Evolutionary conservation across 2,329 filamentous ascomycete species (phyloP).

Genomic region (Ampelomyces quisqualis): DNA sequence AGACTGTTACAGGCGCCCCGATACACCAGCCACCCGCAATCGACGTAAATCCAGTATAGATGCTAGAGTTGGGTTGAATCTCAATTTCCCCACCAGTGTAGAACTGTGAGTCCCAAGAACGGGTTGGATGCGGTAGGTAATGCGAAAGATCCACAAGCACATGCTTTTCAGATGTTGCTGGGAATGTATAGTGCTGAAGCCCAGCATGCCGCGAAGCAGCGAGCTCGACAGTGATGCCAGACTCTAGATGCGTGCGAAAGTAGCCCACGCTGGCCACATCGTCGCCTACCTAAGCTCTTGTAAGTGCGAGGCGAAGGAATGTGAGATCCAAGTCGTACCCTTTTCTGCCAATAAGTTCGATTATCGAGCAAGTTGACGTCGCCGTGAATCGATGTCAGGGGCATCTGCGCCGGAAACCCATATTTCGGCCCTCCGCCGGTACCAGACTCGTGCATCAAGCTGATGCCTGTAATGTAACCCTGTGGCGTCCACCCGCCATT

Average conservation of each 20-base stretch:
- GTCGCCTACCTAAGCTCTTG: conserved; percentile 36
- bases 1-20: conserved; percentile 39
- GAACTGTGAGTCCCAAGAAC: conserved; percentile 42
- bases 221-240: conserved; percentile 40
- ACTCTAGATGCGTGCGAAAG: conserved; percentile 40
- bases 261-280: conserved; percentile 40
- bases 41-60: conserved; percentile 38
- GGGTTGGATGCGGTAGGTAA: conserved; percentile 37
- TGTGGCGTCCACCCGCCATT: conserved; percentile 48
- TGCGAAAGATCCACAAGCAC: conserved; percentile 54
- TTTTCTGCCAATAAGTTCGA: conserved; percentile 44
- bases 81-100: conserved; percentile 41
- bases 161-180: conserved; percentile 42
- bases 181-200: conserved; percentile 42
- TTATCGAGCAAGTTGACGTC: conserved; percentile 49
- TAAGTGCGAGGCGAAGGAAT: no score
- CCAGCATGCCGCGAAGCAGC: conserved; percentile 43
- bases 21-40: conserved; percentile 43
- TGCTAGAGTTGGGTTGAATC: conserved; percentile 30
- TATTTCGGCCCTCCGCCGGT: conserved; percentile 45
- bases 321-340: no score
- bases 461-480: conserved; percentile 44
- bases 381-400: conserved; percentile 42
- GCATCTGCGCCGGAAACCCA: conserved; percentile 46
- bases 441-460: conserved; percentile 44